Evolutionary conservation across 768 basidiomycete genomes (phyloP).

Genomic region (Suillus lakei): DNA sequence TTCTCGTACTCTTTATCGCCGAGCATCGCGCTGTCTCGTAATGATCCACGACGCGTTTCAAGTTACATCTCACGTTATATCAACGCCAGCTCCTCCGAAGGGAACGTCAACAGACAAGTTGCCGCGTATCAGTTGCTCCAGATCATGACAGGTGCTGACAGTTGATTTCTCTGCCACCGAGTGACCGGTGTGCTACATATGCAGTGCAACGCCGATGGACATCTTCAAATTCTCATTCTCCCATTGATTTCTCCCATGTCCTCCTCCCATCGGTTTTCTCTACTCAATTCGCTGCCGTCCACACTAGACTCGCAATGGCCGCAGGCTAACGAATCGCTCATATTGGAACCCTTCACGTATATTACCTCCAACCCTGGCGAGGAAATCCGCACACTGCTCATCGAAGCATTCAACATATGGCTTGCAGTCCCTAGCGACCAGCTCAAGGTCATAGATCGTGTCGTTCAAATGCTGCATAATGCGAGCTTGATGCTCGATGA

Average conservation of each 20-base stretch:
- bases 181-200: conserved; percentile 3
- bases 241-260: background rate
- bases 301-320: conserved; percentile 21
- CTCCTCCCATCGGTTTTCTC: background rate
- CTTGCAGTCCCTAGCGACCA: conserved; percentile 77
- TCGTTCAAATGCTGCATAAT: conserved; percentile 94
- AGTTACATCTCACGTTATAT: background rate
- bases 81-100: background rate
- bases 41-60: background rate
- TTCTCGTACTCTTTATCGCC: background rate
- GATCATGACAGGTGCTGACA: conserved; percentile 1
- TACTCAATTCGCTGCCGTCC: conserved; percentile 6
- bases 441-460: conserved; percentile 71
- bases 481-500: conserved; percentile 96
- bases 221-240: background rate
- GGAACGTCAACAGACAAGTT: background rate
- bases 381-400: conserved; percentile 86
- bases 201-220: background rate
- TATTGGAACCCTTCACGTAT: conserved; percentile 91
- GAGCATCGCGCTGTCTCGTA: background rate
- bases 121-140: background rate
- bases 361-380: conserved; percentile 87
- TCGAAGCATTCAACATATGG: conserved; percentile 94
- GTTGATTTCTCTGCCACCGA: conserved; percentile 19
- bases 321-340: conserved; percentile 39